Conservation (phyloP, 2,329 filamentous ascomycete species). For the Fusarium sp. region DNA sequence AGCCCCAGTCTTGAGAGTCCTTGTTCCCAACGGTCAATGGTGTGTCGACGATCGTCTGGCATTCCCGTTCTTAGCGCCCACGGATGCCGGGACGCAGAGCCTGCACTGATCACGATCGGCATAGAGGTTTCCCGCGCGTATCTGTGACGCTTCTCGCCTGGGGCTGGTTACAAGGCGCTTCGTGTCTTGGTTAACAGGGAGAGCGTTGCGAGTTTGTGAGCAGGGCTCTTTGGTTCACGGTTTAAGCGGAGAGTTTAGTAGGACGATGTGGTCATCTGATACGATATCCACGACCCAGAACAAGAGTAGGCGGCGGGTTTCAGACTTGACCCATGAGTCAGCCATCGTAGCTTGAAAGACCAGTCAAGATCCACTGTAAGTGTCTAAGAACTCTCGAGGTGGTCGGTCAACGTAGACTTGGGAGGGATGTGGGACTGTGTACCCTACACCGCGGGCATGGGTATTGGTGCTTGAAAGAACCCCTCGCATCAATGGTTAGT, state of each 20-base stretch:
- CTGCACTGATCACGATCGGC: slow-evolving; percentile 9
- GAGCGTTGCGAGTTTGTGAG: not conserved
- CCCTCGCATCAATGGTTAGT: not conserved
- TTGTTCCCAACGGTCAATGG: slow-evolving; percentile 30
- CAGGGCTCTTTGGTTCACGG: not conserved
- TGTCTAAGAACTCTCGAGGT: not conserved
- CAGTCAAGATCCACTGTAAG: not conserved
- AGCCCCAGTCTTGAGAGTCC: slow-evolving; percentile 22
- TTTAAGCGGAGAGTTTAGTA: not conserved
- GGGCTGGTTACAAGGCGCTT: not conserved
- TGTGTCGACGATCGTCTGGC: slow-evolving; percentile 25
- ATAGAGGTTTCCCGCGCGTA: not conserved
- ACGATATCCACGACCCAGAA: not conserved
- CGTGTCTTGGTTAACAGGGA: not conserved
- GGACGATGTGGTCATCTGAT: not conserved
- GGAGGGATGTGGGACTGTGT: not conserved
- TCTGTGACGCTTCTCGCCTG: slow-evolving; percentile 7
- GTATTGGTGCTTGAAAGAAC: not conserved
- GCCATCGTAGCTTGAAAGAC: not conserved
- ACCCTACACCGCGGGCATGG: not conserved
- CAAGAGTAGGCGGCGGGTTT: not conserved
- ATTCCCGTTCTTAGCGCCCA: slow-evolving; percentile 11
- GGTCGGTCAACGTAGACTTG: not conserved
- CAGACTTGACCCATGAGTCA: not conserved
- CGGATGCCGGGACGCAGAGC: not conserved